Evolutionary conservation across 2,329 filamentous ascomycete species (phyloP), one percentile per base, ranked within the genome.

Genomic region (Colletotrichum sp.): DNA sequence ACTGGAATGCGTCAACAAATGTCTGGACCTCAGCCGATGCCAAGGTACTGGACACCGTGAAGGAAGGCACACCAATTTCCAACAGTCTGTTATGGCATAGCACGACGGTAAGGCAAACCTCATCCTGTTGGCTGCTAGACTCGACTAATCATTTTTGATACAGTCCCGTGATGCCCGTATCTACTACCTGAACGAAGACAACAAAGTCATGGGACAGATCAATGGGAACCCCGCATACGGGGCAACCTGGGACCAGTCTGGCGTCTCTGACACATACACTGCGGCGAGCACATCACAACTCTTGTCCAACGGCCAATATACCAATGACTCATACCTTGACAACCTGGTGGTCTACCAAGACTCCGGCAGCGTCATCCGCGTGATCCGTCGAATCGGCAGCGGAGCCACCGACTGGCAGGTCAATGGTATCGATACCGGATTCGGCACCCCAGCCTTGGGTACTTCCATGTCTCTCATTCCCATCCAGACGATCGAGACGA

Each of bases 261-360:
- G 73, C 15, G 60, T 77, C 13, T 76, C 76, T 1, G 32, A 67
- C 4, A 75, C 61, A 2, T 72, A 66, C n/a, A 75, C 68, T 6
- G 76, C 74, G 7, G 36, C 28, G 19, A 60, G 59, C 13, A 65
- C 61, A 6, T 77, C 69, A 2, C 52, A 70, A 13, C n/a, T 73
- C 2, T 60, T 77, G 5, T 77, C 76, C 32, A 77, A 77, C 16
- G 76, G 76, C 25, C 68, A 32, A 6, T 71, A 77, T 15, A 70
- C 25, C 19, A 30, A 48, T 4, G 76, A 76, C 28, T 69, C 73
- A 2, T 76, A 76, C 28, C 65, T 74, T 13, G 61, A 61, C 8
- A 73, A 77, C 55, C 19, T 76, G 13, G 69, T 77, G 5, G 8
- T 76, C n/a, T 77, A 76, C 57, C 76, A 77, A 30, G 74, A 77